Conservation (phyloP, 176 grass and related monocot genomes). For the Chrysopogon serrulatus region DNA sequence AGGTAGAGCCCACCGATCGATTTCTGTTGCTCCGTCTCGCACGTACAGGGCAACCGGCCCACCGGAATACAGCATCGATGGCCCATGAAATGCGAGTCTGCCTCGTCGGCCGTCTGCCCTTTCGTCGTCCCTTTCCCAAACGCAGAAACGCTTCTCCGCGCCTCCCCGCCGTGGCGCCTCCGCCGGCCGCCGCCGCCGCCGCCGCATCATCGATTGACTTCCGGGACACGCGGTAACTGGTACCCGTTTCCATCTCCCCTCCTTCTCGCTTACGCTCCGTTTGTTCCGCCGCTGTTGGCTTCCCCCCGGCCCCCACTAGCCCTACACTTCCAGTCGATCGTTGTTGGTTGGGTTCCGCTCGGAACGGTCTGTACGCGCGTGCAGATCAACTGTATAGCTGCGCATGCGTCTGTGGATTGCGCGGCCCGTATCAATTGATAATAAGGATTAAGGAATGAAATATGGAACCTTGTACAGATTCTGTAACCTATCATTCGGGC, state of each 20-base stretch:
- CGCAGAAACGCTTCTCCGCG: neutral
- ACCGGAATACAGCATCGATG: no score
- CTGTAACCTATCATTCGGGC: neutral
- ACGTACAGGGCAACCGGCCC: no score
- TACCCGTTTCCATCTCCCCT: no score
- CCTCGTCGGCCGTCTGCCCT: neutral
- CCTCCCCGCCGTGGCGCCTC: neutral
- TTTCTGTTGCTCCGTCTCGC: neutral
- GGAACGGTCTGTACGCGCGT: neutral
- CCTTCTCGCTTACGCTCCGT: no score
- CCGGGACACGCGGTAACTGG: neutral
- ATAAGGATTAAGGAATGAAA: no score
- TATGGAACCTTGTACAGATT: neutral
- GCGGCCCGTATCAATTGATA: neutral
- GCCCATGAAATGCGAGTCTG: neutral
- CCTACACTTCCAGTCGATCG: neutral
- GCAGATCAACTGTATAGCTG: neutral
- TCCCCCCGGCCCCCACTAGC: neutral
- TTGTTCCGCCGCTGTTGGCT: neutral
- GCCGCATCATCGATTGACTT: no score
- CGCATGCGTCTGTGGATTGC: neutral
- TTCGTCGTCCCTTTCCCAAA: neutral
- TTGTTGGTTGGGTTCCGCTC: neutral
- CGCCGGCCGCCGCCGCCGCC: neutral
- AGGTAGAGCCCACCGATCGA: neutral